phyloP scores from a whole-genome alignment of 495 filamentous ascomycete genomes.

The Hypoxylon fuscum region DNA sequence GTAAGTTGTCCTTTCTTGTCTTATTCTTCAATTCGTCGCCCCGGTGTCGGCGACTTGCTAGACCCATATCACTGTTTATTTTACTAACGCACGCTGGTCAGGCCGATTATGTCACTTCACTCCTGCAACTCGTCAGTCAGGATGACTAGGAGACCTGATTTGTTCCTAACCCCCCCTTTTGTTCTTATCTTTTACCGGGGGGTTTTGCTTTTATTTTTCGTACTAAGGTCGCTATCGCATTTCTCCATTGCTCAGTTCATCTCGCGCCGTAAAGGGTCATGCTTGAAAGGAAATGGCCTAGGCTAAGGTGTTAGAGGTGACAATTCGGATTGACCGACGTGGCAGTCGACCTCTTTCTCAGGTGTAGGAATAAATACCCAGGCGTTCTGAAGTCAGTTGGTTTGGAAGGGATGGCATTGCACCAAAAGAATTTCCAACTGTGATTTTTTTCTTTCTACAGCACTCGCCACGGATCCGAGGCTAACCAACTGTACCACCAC shows the following conservation, averaged over 20 bases:
- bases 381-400: conserved; percentile 26
- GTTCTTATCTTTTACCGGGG: background rate
- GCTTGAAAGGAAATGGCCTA: background rate
- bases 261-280: background rate
- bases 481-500: too few species aligned
- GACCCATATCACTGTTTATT: too few species aligned
- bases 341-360: conserved; percentile 8
- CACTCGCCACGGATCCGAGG: too few species aligned
- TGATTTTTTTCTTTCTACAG: too few species aligned
- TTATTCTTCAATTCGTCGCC: too few species aligned
- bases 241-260: background rate
- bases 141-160: conserved; percentile 31
- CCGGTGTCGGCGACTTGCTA: too few species aligned
- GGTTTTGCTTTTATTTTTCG: background rate
- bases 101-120: conserved; percentile 43
- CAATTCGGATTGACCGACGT: background rate
- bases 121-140: conserved; percentile 44
- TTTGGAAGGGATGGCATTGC: too few species aligned
- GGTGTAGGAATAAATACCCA: conserved; percentile 32
- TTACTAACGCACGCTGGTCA: conserved; percentile 26
- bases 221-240: too few species aligned
- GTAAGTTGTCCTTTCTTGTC: conserved; percentile 45
- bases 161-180: too few species aligned
- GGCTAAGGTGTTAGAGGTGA: background rate
- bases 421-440: too few species aligned